These are phyloP conservation scores for Eryngium alpinum DNA, from an alignment of 140 eudicot species.

Conservation along the genomic window DNA sequence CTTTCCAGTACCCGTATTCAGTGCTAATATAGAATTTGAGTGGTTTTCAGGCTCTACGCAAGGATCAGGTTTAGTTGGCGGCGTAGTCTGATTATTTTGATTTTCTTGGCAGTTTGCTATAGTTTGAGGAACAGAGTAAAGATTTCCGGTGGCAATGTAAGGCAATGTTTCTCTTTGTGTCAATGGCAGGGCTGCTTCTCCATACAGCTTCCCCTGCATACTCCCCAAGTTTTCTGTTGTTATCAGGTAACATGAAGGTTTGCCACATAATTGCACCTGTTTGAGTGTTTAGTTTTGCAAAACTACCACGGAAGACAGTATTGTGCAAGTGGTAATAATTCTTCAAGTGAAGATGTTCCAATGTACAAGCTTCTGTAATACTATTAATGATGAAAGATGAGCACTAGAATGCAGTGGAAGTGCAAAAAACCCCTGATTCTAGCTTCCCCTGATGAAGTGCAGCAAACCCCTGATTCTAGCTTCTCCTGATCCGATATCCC, in stretches of 20 bases:
- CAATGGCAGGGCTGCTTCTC: conserved; percentile 58
- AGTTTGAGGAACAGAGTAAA: conserved; percentile 41
- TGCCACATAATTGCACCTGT: conserved; percentile 59
- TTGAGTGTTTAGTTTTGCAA: conserved; percentile 38
- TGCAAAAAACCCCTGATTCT: too few species aligned
- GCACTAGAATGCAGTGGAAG: too few species aligned
- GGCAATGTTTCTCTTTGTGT: conserved; percentile 30
- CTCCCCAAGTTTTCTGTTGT: conserved; percentile 26
- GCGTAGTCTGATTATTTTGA: conserved; percentile 37
- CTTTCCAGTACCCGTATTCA: conserved; percentile 28
- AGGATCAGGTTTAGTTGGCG: conserved; percentile 27
- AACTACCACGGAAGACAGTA: conserved; percentile 70
- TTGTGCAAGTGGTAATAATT: conserved; percentile 24
- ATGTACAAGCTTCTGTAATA: conserved; percentile 45
- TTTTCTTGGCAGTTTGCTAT: conserved; percentile 40
- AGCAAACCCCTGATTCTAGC: too few species aligned
- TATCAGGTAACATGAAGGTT: conserved; percentile 56
- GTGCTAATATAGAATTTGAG: conserved; percentile 31
- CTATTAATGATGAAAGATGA: too few species aligned
- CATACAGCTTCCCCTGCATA: conserved; percentile 40
- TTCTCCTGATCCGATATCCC: too few species aligned
- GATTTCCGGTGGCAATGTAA: conserved; percentile 53
- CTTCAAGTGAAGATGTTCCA: conserved; percentile 62
- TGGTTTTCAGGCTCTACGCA: conserved; percentile 35
- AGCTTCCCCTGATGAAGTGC: too few species aligned